Evolutionary conservation across 495 filamentous ascomycete species (phyloP), one percentile per base, ranked within the genome.

Genomic region (Penicillium mononematosum): DNA sequence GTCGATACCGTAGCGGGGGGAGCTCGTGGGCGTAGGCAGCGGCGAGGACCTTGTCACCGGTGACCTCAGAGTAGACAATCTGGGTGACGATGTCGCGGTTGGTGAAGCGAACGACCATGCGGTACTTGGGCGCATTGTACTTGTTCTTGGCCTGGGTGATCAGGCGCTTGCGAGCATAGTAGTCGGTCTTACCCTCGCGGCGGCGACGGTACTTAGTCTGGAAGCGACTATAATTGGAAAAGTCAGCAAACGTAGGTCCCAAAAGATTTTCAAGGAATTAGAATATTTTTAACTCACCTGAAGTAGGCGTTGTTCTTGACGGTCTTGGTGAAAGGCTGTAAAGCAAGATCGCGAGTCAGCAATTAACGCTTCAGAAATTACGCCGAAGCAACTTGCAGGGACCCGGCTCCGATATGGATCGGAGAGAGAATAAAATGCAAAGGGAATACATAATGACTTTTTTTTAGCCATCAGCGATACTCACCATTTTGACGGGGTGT

Each of bases 71-170:
- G 76, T 84, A 89, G 77, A 98, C 83, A 78, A 99, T 94, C 81
- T 99, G 94, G 77, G 85, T 85, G 81, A 99, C 86, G 83, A 99
- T 95, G 81, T 98, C 94, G 74, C 90, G 89, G 86, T 98, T 98
- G 85, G 95, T 97, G 90, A 99, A 99, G 76, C 94, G 93, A 73
- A 99, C 93, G 56, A 99, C 94, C 72, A 99, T 89, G 73, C 94
- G 89, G 87, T 99, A 97, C 84, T 99, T 99, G 75, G 94, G 93
- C 47, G 93, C 88, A 78, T 92, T 94, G 89, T 97, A 98, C 86
- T 98, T 98, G 90, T 98, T 98, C 91, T 98, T 99, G 78, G 94
- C 94, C 84, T 99, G 94, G 80, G 91, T 92, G 86, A 96, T 95
- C 79, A 99, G 83, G 70, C 94, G 89, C 88, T 97, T 96, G 81